A percentile compares a stretch with the other conserved stretches of the same genome.
phyloP scores from a whole-genome alignment of 495 filamentous ascomycete genomes.

The Podospora fimiseda region DNA sequence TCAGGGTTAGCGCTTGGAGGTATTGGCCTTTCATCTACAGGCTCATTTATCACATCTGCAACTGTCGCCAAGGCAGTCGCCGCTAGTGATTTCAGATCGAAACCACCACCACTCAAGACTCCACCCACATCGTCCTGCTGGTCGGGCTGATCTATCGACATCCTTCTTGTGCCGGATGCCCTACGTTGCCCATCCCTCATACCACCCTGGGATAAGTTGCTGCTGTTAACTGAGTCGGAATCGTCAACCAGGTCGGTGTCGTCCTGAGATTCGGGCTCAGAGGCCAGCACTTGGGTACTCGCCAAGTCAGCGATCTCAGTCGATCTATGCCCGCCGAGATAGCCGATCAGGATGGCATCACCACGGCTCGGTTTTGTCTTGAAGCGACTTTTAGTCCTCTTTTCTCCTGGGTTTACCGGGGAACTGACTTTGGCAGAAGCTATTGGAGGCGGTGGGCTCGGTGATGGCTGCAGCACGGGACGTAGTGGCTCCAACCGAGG shows the following conservation, averaged over 20 bases:
- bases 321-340: slow-evolving; percentile 45
- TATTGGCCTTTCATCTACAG: slow-evolving; percentile 20
- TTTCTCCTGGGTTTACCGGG: slow-evolving; percentile 28
- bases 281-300: slow-evolving; percentile 32
- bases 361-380: slow-evolving; percentile 40
- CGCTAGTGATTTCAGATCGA: slow-evolving; percentile 38
- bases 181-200: slow-evolving; percentile 15
- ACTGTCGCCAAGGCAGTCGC: slow-evolving; percentile 30
- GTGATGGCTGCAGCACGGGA: slow-evolving; percentile 34
- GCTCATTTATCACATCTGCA: slow-evolving; percentile 22
- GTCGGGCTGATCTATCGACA: slow-evolving; percentile 10
- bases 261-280: slow-evolving; percentile 18
- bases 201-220: slow-evolving; percentile 5
- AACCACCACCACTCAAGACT: slow-evolving; percentile 17
- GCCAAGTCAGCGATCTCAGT: slow-evolving; percentile 41
- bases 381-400: slow-evolving; percentile 38
- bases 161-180: slow-evolving; percentile 4
- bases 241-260: slow-evolving; percentile 14
- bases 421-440: slow-evolving; percentile 34
- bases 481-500: slow-evolving; percentile 36
- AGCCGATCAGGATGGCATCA: slow-evolving; percentile 49
- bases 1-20: slow-evolving; percentile 25
- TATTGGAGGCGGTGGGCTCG: slow-evolving; percentile 27
- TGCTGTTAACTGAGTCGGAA: slow-evolving; percentile 3
- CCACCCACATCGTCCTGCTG: slow-evolving; percentile 16